Conservation (phyloP, 495 filamentous ascomycete genomes). For the Penicillium atrosanguineum region DNA sequence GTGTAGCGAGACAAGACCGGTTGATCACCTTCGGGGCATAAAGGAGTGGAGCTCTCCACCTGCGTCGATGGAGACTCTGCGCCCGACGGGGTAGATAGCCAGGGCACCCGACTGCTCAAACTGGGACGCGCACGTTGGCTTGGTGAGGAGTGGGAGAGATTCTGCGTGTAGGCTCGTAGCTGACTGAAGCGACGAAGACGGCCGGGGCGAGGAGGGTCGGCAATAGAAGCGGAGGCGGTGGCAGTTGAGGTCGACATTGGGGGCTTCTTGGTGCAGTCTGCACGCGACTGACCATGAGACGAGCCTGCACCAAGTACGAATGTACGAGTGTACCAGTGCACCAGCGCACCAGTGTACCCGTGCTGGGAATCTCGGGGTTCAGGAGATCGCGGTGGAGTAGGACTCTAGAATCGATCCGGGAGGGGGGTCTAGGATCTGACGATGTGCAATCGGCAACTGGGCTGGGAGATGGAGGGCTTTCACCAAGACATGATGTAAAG, state of each 20-base stretch:
- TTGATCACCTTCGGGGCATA: conserved; percentile 37
- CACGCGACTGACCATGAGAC: not conserved
- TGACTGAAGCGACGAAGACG: conserved; percentile 71
- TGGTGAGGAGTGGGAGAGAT: conserved; percentile 34
- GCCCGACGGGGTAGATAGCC: conserved; percentile 30
- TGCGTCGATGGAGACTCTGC: conserved; percentile 23
- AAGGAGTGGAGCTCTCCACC: conserved; percentile 26
- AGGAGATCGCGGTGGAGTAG: not conserved
- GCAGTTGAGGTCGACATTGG: conserved; percentile 39
- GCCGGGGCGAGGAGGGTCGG: conserved; percentile 48
- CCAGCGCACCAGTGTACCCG: too few relatives aligned
- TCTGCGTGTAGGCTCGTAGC: conserved; percentile 70
- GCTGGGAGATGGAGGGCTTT: conserved; percentile 7
- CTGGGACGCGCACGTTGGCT: conserved; percentile 34
- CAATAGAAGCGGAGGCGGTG: conserved; percentile 40
- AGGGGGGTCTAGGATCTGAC: not conserved
- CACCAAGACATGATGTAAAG: conserved; percentile 2
- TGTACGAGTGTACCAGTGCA: not conserved
- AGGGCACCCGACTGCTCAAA: conserved; percentile 36
- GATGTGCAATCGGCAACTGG: conserved; percentile 17
- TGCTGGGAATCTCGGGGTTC: too few relatives aligned
- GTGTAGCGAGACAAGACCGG: conserved; percentile 37
- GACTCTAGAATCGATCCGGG: too few relatives aligned
- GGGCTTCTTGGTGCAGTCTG: not conserved
- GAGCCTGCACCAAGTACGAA: not conserved